Conservation (phyloP, 2,329 filamentous ascomycete genomes). For the Sarocladium oryzae region DNA sequence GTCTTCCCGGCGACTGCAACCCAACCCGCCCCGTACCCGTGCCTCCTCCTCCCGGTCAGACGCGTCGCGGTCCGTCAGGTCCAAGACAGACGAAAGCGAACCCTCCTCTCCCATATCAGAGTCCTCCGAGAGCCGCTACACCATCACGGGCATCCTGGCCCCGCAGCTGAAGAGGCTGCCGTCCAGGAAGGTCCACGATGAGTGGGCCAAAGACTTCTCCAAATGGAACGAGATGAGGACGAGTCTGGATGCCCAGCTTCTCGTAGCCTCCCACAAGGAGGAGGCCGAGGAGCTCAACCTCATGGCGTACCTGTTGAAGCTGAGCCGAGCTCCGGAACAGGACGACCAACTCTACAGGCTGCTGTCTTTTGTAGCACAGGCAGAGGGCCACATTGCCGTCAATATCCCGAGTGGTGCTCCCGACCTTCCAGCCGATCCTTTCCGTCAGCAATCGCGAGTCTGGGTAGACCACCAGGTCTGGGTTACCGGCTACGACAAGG, state of each 20-base stretch:
- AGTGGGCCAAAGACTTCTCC: not conserved
- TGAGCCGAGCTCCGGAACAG: not conserved
- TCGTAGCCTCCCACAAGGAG: not conserved
- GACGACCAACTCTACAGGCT: not conserved
- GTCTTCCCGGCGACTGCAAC: not conserved
- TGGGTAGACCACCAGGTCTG: conserved; percentile 2
- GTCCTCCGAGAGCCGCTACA: not conserved
- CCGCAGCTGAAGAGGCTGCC: not conserved
- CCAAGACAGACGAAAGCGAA: conserved; percentile 1
- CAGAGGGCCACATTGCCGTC: not conserved
- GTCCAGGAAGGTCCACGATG: not conserved
- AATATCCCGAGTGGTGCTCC: not conserved
- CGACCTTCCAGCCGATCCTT: not conserved
- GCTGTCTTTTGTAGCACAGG: not conserved
- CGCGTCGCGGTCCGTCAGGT: not conserved
- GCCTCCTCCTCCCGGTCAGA: not conserved
- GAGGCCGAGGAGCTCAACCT: not conserved
- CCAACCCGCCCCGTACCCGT: not conserved
- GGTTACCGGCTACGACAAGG: not conserved
- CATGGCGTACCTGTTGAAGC: not conserved
- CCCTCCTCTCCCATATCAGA: not conserved
- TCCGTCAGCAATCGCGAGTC: not conserved
- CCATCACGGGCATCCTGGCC: not conserved
- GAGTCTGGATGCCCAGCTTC: not conserved
- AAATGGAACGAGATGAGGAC: not conserved